phyloP scores from a whole-genome alignment of 148 eudicot species.

The Beta vulgaris region DNA sequence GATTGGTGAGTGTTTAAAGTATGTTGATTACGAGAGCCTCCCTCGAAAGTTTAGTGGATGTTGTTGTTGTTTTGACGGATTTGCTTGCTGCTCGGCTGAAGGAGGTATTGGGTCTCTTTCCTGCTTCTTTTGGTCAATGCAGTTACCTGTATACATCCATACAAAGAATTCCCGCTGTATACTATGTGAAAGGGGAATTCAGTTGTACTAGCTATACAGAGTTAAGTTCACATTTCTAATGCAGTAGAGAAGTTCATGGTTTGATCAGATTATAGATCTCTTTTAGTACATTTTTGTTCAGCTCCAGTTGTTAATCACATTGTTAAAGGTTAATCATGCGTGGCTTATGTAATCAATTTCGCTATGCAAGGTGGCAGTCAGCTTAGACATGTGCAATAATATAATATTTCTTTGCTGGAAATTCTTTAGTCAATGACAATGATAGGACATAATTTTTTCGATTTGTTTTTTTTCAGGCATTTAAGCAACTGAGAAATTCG shows the following conservation, averaged over 20 bases:
- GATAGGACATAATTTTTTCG: background rate
- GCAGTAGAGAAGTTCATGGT: slow-evolving; percentile 12
- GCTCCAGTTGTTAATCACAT: slow-evolving; percentile 5
- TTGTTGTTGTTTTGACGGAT: background rate
- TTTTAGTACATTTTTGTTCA: background rate
- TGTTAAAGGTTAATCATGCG: background rate
- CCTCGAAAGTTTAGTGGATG: slow-evolving; percentile 9
- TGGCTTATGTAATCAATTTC: background rate
- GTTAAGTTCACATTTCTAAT: slow-evolving; percentile 13
- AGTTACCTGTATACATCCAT: slow-evolving; percentile 30
- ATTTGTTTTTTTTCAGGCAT: background rate
- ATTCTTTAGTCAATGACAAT: background rate
- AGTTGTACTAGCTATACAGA: slow-evolving; percentile 26
- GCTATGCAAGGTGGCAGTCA: slow-evolving; percentile 7
- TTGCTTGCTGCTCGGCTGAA: slow-evolving; percentile 1
- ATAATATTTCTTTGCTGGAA: background rate
- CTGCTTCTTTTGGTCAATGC: slow-evolving; percentile 19
- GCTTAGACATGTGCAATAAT: slow-evolving; percentile 9
- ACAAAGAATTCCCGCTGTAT: slow-evolving; percentile 31
- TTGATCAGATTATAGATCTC: background rate
- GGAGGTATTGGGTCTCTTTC: background rate
- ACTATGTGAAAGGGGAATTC: slow-evolving; percentile 22
- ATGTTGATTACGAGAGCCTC: slow-evolving; percentile 15
- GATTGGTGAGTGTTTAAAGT: slow-evolving; percentile 24
- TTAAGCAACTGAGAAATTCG: too few relatives aligned